Evolutionary conservation across 2,329 filamentous ascomycete genomes (phyloP), one percentile per base, ranked within the genome.

Genomic region (Dactylellina drechsleri): DNA sequence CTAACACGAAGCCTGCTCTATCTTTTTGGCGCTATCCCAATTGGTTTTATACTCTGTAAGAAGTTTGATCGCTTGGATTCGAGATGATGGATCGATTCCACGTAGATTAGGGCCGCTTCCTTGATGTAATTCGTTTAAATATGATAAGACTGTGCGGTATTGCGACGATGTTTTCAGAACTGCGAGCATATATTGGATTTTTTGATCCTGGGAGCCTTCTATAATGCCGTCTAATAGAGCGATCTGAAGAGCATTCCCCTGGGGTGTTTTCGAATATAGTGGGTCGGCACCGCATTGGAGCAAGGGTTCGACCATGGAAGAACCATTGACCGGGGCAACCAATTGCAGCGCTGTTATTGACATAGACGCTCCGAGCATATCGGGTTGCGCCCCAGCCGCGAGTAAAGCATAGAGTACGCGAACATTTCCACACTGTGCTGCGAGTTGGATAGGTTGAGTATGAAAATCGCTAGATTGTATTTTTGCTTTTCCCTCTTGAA

Each of bases 371-470:
- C 70, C 70, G 20, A 59, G 13, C 20, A 15, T 36, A 26, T 67
- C 28, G 12, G 50, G 57, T 8, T 58, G 26, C 2, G 53, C 62
- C 0, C 62, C 70, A 4, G 62, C 56, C 12, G 59, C 20, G 18
- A 74, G 57, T n/a, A 74, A 43, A 8, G 56, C 52, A 6, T 12
- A 18, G n/a, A 66, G 23, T 43, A 64, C 13, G 6, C n/a, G n/a
- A 31, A 41, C n/a, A 13, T 57, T 43, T 20, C 4, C 23, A 3
- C 6, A 18, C 7, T 41, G 4, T 2, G 56, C 23, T 12, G 62
- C 70, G 2, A 62, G 2, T 20, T 74, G 70, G 6, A 74, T 8
- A 1, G 56, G 57, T 31, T 67, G 68, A 16, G 50, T n/a, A 2
- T 52, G 8, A 23, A 57, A 73, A 28, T 16, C 28, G 5, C 26